Evolutionary conservation across 306 rosid species (phyloP).

Genomic region (Trichosanthes truncata): DNA sequence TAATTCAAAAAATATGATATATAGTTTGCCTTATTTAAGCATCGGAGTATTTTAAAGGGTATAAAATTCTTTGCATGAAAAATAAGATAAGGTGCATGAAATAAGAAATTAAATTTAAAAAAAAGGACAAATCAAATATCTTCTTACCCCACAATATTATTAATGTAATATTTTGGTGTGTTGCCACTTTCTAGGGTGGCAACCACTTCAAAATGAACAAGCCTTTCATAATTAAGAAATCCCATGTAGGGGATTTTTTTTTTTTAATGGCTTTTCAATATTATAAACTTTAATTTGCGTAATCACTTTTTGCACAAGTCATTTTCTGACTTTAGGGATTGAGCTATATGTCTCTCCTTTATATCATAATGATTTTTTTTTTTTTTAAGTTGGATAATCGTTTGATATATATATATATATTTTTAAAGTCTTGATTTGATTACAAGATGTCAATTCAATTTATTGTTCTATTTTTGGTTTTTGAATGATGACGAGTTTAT

Average conservation of each 20-base stretch:
- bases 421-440: too few species aligned
- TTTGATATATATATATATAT: too few species aligned
- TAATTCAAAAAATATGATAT: background rate
- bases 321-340: constrained; percentile 11
- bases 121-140: background rate
- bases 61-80: background rate
- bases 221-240: background rate
- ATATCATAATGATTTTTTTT: background rate
- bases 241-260: background rate
- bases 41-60: too few species aligned
- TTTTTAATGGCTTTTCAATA: background rate
- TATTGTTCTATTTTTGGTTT: too few species aligned
- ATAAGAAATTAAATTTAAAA: background rate
- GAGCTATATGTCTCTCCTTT: background rate
- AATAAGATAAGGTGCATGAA: background rate
- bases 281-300: background rate
- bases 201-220: background rate
- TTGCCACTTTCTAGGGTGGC: constrained; percentile 6
- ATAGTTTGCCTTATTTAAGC: too few species aligned
- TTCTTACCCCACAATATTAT: background rate
- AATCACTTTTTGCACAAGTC: constrained; percentile 4
- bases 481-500: too few species aligned
- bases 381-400: too few species aligned
- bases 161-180: background rate
- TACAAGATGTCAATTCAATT: background rate